Base-by-base conservation (phyloP, 139 green algal species). In the Chlorella sorokiniana region DNA sequence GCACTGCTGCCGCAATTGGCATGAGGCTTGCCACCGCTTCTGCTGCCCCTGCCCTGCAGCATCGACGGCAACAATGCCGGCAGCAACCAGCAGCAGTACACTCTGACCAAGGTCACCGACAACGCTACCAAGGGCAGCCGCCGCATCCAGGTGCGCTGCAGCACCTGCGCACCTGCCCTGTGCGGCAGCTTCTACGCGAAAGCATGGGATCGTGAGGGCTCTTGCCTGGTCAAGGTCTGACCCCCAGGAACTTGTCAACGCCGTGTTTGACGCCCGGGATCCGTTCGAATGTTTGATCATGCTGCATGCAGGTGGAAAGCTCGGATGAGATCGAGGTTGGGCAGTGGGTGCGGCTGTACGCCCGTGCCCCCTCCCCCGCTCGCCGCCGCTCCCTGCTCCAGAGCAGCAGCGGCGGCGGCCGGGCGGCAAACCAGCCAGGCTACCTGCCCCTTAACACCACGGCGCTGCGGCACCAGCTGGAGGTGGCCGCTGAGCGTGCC, bases 61-160 rank as follows among this genome's bases (percentile, higher is more conserved):
- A 77, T 77, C 44, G 44, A 77, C 44, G 70, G 70, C n/a, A 41
- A 77, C 70, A 77, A 77, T 22, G 70, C 70, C 44, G 70, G 70
- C 70, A 44, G 44, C 70, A 77, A 77, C 70, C 44, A 63, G 44
- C n/a, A 63, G 29, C 51, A 33, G 31, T 64, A 77, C 31, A 31
- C 22, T 29, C 45, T 77, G 70, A 38, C 45, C 16, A 29, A 16
- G 11, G 4, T 77, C 44, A 77, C 70, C 1, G n/a, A n/a, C 14
- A 9, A 42, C n/a, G 70, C 48, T 4, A 29, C 31, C 70, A 77
- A 77, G 70, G 70, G 70, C 48, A 59, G 48, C 48, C n/a, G n/a
- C n/a, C n/a, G n/a, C n/a, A n/a, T n/a, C n/a, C n/a, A n/a, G n/a
- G n/a, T n/a, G n/a, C n/a, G n/a, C n/a, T n/a, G n/a, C n/a, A n/a